Percentiles rank a stretch among this genome's conserved stretches.
Conservation (phyloP, 345 rosid genomes). For the Kandelia obovata region DNA sequence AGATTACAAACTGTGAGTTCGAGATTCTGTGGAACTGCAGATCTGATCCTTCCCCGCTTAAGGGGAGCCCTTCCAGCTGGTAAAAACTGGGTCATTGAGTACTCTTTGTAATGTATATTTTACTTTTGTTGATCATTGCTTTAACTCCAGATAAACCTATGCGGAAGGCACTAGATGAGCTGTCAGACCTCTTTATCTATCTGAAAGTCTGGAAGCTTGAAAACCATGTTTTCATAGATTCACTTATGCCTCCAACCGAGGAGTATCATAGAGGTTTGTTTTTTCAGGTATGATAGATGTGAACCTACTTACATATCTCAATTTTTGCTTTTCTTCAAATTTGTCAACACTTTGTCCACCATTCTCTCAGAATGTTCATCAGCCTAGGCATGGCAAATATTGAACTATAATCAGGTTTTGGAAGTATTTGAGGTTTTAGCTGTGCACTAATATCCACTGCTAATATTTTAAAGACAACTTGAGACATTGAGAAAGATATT, state of each 20-base stretch:
- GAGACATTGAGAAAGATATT: neutral
- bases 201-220: constrained; percentile 84
- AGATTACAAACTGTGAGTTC: constrained; percentile 88
- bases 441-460: no score
- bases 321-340: neutral
- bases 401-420: no score
- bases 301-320: no score
- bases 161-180: constrained; percentile 86
- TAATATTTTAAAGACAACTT: neutral
- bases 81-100: constrained; percentile 23
- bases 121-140: constrained; percentile 9
- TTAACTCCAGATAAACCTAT: constrained; percentile 61
- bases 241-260: constrained; percentile 89
- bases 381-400: no score
- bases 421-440: no score
- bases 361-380: no score
- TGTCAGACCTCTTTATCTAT: constrained; percentile 68
- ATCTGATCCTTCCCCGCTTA: constrained; percentile 89
- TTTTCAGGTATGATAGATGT: constrained; percentile 58
- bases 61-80: constrained; percentile 93
- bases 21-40: constrained; percentile 89
- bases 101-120: neutral
- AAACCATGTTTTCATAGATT: constrained; percentile 65
- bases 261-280: constrained; percentile 71
- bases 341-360: no score